Base-by-base conservation (phyloP, 148 eudicot genomes). In the Chenopodium formosanum region DNA sequence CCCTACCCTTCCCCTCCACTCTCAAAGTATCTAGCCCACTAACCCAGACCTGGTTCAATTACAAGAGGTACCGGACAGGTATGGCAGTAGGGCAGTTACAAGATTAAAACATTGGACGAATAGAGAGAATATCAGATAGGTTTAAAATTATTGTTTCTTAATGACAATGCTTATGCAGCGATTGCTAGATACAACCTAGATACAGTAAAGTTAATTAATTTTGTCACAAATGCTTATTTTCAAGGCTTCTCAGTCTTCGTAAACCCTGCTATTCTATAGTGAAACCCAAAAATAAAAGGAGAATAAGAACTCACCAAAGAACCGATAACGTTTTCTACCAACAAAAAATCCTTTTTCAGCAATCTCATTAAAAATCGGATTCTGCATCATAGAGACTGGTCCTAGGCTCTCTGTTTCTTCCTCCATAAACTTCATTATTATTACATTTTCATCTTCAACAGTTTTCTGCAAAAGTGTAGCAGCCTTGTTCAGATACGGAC, bases 401-500 rank as follows among this genome's bases (percentile, higher is more conserved):
- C 68, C 50, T 12, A 22, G 16, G 76, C 20, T 56, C 20, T 27
- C 65, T 16, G 32, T 40, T 50, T 78, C 81, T 17, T 85, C 82
- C 64, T 84, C 88, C 9, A 75, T 44, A 81, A 93, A 88, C 81
- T 91, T 90, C 20, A 93, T 94, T 29, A 84, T 80, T 47, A 93
- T 47, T 34, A 93, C 88, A 47, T 93, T 93, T 46, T 91, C 91
- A 81, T 93, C 97, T 31, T 91, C 92, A 29, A 91, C 70, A 32
- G 66, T 80, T 82, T 90, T 88, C 65, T 93, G 97, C 4, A 93
- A 75, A 69, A 85, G 93, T 76, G 93, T 91, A 76, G 84, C 77
- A 32, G 90, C 79, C 73, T 82, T 81, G 73, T 83, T 82, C 47
- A 93, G 81, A 84, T 23, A 88, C 17, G 96, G 93, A 25, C 96